phyloP scores from a whole-genome alignment of 345 rosid species.

The Bruguiera sexangula region DNA sequence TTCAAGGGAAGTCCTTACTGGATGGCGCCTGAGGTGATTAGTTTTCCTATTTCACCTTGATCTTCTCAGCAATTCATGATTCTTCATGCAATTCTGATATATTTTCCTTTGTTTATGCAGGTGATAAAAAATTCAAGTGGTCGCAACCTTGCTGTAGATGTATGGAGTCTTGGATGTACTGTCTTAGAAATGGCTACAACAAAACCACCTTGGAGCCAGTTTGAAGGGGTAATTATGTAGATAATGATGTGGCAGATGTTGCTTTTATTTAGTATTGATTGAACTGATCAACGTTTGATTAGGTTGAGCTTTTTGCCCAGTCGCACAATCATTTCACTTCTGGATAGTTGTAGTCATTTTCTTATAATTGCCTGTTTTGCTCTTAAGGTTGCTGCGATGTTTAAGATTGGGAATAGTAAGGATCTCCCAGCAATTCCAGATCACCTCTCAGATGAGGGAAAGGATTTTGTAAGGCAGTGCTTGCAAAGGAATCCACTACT shows the following conservation, averaged over 20 bases:
- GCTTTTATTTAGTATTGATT: background rate
- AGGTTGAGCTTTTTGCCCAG: background rate
- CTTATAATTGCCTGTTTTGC: background rate
- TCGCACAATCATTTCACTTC: no score
- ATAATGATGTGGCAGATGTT: no score
- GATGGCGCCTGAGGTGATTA: slow-evolving; percentile 84
- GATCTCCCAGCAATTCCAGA: slow-evolving; percentile 74
- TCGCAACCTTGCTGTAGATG: slow-evolving; percentile 71
- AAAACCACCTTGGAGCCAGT: slow-evolving; percentile 83
- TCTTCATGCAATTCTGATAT: background rate
- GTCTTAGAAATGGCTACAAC: slow-evolving; percentile 84
- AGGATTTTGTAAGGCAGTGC: slow-evolving; percentile 59
- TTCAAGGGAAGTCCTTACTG: slow-evolving; percentile 84
- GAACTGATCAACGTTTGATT: slow-evolving; percentile 26
- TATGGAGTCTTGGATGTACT: slow-evolving; percentile 88
- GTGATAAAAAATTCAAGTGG: slow-evolving; percentile 61
- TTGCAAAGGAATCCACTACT: slow-evolving; percentile 55
- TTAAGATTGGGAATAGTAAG: slow-evolving; percentile 76
- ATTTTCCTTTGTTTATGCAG: slow-evolving; percentile 28
- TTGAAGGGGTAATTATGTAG: slow-evolving; percentile 47
- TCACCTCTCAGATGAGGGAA: slow-evolving; percentile 58
- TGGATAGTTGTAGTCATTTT: no score
- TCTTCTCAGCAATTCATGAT: background rate
- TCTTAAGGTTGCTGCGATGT: slow-evolving; percentile 53
- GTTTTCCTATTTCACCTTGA: background rate